Conservation (phyloP, 208 protist species). For the Blastocrithidia nonstop region DNA sequence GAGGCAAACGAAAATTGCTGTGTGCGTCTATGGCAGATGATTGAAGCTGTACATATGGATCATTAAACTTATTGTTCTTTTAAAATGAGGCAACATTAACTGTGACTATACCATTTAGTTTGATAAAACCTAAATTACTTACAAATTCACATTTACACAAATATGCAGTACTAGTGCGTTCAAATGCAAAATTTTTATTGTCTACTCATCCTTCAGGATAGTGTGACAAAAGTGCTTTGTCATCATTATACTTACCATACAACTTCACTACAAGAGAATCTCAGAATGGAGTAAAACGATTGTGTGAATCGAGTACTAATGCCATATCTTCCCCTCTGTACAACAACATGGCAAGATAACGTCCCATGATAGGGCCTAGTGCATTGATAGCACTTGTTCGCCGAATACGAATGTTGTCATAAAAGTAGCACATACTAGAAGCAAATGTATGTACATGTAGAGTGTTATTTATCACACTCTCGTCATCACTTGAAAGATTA, state of each 20-base stretch:
- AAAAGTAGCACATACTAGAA: constrained; percentile 27
- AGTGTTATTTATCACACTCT: background rate
- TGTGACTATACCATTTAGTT: constrained; percentile 25
- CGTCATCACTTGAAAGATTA: background rate
- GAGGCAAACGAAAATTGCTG: constrained; percentile 45
- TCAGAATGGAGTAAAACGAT: constrained; percentile 52
- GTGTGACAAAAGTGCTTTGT: constrained; percentile 54
- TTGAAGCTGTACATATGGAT: no score
- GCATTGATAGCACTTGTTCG: constrained; percentile 25
- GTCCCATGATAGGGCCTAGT: constrained; percentile 61
- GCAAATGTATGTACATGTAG: background rate
- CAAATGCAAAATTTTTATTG: no score
- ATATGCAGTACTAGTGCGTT: no score
- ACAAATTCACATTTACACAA: constrained; percentile 13
- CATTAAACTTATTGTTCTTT: no score
- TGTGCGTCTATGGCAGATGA: no score
- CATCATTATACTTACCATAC: constrained; percentile 15
- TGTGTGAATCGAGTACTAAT: constrained; percentile 76
- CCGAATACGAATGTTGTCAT: constrained; percentile 30
- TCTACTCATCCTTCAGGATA: constrained; percentile 48
- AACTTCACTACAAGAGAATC: constrained; percentile 26
- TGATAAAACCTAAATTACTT: constrained; percentile 3
- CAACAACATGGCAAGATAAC: constrained; percentile 73
- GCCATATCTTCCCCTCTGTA: constrained; percentile 53
- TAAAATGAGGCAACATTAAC: no score